Evolutionary conservation across 2,329 filamentous ascomycete genomes (phyloP), one percentile per base, ranked within the genome.

Genomic region (Fusarium nematophilum): DNA sequence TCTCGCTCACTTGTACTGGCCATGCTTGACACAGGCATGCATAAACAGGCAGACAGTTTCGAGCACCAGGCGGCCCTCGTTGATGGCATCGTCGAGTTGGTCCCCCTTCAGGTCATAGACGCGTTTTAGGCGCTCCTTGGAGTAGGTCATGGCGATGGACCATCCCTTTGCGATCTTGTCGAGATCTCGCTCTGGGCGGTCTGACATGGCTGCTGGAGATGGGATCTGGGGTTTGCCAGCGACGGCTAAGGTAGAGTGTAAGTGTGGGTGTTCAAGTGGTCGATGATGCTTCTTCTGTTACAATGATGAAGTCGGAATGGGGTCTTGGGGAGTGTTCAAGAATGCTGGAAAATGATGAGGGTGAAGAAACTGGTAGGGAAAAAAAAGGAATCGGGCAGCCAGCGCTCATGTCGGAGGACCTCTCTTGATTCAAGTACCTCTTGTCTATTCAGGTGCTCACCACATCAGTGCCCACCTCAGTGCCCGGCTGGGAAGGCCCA

Each of bases 11-110:
- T 67, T 69, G 62, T 72, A 78, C 40, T 78, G 75, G 8, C 72
- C 74, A 7, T 60, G 67, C 63, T 73, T 78, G 43, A 78, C 59
- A 34, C 74, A 76, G 18, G 74, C 70, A 47, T 78, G 75, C 18
- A 78, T 67, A 45, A 78, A 78, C n/a, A 78, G 54, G 37, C 76
- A 78, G 11, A 75, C 66, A 7, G 75, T 78, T 64, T 78, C 76
- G 27, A 78, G 63, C 10, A 77, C 69, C 17, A 78, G 52, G 9
- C 61, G 65, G 4, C 75, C 75, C 23, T 75, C 70, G 8, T 69
- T 64, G 37, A 68, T 62, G 1, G 73, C 75, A 13, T 64, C 62
- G 23, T 73, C 68, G 18, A 77, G 63, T 57, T 76, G 67, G 14
- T 71, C 66, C n/a, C 68, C 66, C n/a, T 72, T 62, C 43, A 74